Base-by-base conservation (phyloP, 208 protist genomes). In the Herpetomonas samuelpessoai region DNA sequence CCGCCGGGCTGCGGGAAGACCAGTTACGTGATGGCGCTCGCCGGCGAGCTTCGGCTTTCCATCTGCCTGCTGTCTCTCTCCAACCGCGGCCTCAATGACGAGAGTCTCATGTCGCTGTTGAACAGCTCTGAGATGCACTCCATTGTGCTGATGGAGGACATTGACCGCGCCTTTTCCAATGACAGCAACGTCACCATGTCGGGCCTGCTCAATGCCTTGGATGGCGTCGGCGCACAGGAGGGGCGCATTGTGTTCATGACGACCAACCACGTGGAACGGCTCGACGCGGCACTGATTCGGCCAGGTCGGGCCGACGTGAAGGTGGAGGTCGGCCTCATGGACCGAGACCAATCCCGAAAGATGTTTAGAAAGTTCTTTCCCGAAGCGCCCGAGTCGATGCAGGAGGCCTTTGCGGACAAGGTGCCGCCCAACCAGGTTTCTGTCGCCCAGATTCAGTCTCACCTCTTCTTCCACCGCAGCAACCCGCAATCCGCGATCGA, bases 181-280 rank as follows among this genome's bases (percentile, higher is more conserved):
- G 84, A 92, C 47, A 83, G 85, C 66, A 82, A 83, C 29, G 75
- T 98, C 12, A 97, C 96, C 1, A 97, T 99, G 77, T 93, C 79
- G 47, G 96, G 95, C 4, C 67, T 99, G 2, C 83, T 99, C 22
- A 99, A 99, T 76, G 91, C 96, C 0, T 71, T 99, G 4, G 97
- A 99, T 58, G 97, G 97, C 25, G 81, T 98, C n/a, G 86, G 79
- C 0, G 87, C 91, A n/a, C 90, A 96, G 31, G 96, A 99, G 51
- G 97, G 95, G 6, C 62, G 93, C 31, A 45, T 99, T 2, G 73
- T 99, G n/a, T 98, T 99, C 73, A 96, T 99, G 86, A 99, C 97
- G 3, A 99, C 97, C 6, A 99, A 99, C 67, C 95, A 99, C 73
- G 79, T 97, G 16, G 96, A 98, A 28, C 68, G 83, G 39, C 71